These are phyloP conservation scores for Colletotrichum sp. DNA, from an alignment of 2,329 filamentous ascomycete species.

Conservation along the genomic window DNA sequence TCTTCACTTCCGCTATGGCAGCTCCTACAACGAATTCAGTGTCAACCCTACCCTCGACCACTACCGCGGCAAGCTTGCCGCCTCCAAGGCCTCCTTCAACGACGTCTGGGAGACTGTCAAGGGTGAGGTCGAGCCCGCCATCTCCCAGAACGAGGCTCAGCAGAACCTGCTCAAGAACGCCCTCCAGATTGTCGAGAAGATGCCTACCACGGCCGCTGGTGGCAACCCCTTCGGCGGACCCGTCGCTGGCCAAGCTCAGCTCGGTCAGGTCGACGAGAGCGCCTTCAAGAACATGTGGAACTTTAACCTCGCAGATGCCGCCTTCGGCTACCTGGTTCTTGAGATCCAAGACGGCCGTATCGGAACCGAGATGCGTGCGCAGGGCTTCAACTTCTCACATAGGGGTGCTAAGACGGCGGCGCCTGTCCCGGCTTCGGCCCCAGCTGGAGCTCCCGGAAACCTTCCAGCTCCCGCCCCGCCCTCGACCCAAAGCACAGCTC, in stretches of 20 bases:
- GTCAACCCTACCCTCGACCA: slow-evolving; percentile 98
- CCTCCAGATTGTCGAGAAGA: slow-evolving; percentile 93
- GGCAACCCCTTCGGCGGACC: slow-evolving; percentile 96
- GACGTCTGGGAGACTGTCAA: slow-evolving; percentile 99
- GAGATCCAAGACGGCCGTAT: slow-evolving; percentile 96
- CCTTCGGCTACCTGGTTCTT: slow-evolving; percentile 93
- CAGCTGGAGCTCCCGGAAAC: slow-evolving; percentile 34
- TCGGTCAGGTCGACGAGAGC: slow-evolving; percentile 95
- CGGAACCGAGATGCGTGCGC: slow-evolving; percentile 97
- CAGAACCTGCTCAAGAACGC: slow-evolving; percentile 92
- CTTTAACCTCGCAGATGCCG: slow-evolving; percentile 96
- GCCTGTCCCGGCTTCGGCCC: slow-evolving; percentile 40
- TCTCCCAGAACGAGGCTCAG: slow-evolving; percentile 91
- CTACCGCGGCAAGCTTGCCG: slow-evolving; percentile 97
- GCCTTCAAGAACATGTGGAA: slow-evolving; percentile 99
- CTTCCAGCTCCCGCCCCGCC: slow-evolving; percentile 39
- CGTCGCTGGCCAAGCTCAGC: slow-evolving; percentile 70
- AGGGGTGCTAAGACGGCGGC: slow-evolving; percentile 76
- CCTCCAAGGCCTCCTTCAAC: slow-evolving; percentile 97
- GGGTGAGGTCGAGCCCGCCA: slow-evolving; percentile 91
- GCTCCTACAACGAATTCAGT: slow-evolving; percentile 99
- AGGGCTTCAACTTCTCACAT: slow-evolving; percentile 99
- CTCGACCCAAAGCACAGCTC: slow-evolving; percentile 38
- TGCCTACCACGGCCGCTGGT: slow-evolving; percentile 93
- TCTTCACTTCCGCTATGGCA: slow-evolving; percentile 97